phyloP scores from a whole-genome alignment of 2,329 filamentous ascomycete species.

The Beauveria australis region DNA sequence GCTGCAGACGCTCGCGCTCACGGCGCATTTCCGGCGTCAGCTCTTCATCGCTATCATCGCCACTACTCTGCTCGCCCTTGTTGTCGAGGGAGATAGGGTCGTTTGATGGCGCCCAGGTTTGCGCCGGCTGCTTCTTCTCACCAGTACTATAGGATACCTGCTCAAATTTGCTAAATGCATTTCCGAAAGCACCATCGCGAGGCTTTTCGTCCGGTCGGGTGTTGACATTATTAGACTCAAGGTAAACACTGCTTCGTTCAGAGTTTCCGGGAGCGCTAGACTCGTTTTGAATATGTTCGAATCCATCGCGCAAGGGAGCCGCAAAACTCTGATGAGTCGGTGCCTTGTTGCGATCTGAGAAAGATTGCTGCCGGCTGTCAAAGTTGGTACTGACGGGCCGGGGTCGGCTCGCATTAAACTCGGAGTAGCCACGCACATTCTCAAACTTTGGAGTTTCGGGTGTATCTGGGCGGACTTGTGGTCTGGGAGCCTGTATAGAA shows the following conservation, averaged over 20 bases:
- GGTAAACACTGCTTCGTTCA: neutral
- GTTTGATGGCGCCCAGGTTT: neutral
- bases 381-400: conserved; percentile 78
- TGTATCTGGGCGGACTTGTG: neutral
- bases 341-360: conserved; percentile 45
- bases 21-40: conserved; percentile 81
- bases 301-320: neutral
- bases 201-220: conserved; percentile 40
- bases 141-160: conserved; percentile 42
- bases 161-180: conserved; percentile 91
- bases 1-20: conserved; percentile 73
- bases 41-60: conserved; percentile 59
- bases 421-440: conserved; percentile 20
- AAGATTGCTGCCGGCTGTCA: conserved; percentile 31
- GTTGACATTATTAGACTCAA: neutral
- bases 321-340: conserved; percentile 42
- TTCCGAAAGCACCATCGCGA: conserved; percentile 80
- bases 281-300: neutral
- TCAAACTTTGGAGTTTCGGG: conserved; percentile 8
- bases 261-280: neutral
- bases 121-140: neutral
- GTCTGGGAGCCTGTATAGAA: neutral
- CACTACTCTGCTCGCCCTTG: conserved; percentile 53
- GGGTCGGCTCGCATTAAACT: conserved; percentile 33
- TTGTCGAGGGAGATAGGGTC: conserved; percentile 26